Conservation (phyloP, 805 yeast genomes). For the Cyberlindnera saturnus region DNA sequence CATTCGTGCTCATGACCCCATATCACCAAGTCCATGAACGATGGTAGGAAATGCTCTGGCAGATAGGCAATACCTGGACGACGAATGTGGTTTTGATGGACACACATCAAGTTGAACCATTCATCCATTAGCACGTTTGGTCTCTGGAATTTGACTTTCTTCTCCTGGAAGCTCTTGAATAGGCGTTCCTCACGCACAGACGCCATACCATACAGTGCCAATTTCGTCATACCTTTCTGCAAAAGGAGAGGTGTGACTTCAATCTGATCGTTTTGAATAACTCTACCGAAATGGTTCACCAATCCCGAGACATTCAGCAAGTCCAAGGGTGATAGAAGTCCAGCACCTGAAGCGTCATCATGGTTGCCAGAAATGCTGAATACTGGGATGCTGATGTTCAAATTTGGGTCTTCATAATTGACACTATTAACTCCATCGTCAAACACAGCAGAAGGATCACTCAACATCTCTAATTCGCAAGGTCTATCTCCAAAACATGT, state of each 20-base stretch:
- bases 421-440: slow-evolving; percentile 64
- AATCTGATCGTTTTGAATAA: slow-evolving; percentile 68
- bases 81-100: slow-evolving; percentile 83
- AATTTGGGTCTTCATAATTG: slow-evolving; percentile 86
- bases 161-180: slow-evolving; percentile 74
- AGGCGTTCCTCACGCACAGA: slow-evolving; percentile 87
- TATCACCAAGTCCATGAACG: slow-evolving; percentile 71
- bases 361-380: slow-evolving; percentile 95
- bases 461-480: slow-evolving; percentile 72
- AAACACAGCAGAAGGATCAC: slow-evolving; percentile 66
- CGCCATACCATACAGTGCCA: slow-evolving; percentile 86
- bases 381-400: slow-evolving; percentile 83
- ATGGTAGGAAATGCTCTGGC: slow-evolving; percentile 81
- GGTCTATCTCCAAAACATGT: slow-evolving; percentile 84
- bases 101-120: slow-evolving; percentile 82
- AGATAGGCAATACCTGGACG: slow-evolving; percentile 76
- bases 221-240: slow-evolving; percentile 73
- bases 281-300: slow-evolving; percentile 85
- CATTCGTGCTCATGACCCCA: slow-evolving; percentile 99
- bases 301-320: slow-evolving; percentile 74
- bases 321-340: slow-evolving; percentile 80
- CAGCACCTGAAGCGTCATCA: slow-evolving; percentile 91
- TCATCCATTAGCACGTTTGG: slow-evolving; percentile 53
- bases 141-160: slow-evolving; percentile 69
- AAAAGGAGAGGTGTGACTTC: slow-evolving; percentile 70